Conservation (phyloP, 495 filamentous ascomycete genomes). For the Trichoderma orchidacearum region DNA sequence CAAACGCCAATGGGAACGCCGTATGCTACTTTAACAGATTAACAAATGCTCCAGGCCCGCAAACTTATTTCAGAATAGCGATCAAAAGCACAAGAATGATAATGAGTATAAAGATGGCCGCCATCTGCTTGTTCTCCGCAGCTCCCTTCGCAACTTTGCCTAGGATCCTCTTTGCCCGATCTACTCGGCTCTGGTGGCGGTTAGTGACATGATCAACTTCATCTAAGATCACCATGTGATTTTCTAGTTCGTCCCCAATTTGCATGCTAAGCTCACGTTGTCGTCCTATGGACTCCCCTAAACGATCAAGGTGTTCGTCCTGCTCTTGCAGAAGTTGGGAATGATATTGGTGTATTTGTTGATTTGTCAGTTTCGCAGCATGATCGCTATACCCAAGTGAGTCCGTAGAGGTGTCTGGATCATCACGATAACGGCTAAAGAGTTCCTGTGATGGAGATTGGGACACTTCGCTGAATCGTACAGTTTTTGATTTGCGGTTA, state of each 20-base stretch:
- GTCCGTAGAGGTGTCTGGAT: conserved; percentile 19
- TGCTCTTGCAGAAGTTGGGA: conserved; percentile 65
- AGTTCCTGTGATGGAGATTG: conserved; percentile 31
- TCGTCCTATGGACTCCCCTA: conserved; percentile 76
- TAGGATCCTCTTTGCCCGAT: conserved; percentile 58
- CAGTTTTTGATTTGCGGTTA: conserved; percentile 52
- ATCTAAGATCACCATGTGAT: conserved; percentile 76
- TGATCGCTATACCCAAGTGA: conserved; percentile 42
- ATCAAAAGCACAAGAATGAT: conserved; percentile 67
- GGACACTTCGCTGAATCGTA: conserved; percentile 76
- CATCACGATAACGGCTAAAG: conserved; percentile 50
- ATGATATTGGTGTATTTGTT: conserved; percentile 82
- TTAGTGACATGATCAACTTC: conserved; percentile 75
- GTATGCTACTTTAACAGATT: neutral
- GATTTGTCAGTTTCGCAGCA: conserved; percentile 43
- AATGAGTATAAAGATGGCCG: conserved; percentile 62
- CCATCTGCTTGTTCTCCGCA: conserved; percentile 67
- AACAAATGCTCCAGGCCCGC: neutral
- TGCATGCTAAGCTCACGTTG: conserved; percentile 89
- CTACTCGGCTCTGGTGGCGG: conserved; percentile 61
- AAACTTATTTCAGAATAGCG: conserved; percentile 53
- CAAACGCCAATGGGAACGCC: neutral
- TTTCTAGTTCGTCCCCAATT: conserved; percentile 92
- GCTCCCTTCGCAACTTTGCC: conserved; percentile 57
- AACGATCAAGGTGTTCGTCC: conserved; percentile 79